A percentile compares a stretch with the other conserved stretches of the same genome.
These are phyloP conservation scores for Coemansia sp. DNA, from an alignment of 192 early-diverging fungal genomes.

Conservation along the genomic window DNA sequence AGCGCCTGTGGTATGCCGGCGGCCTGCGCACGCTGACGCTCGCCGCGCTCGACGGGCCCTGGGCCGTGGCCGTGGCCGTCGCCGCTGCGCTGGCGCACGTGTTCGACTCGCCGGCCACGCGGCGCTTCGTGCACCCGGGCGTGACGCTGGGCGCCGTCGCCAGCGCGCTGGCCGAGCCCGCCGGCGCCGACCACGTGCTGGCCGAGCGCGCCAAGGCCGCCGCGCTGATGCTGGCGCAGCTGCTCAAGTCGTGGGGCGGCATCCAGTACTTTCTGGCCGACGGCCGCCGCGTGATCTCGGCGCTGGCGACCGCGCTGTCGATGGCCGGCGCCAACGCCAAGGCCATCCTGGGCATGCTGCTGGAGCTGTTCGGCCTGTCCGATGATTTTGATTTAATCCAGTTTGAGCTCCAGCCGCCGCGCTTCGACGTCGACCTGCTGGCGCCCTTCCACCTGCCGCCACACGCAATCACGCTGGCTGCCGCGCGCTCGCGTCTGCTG, in stretches of 20 bases:
- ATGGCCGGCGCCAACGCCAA: slow-evolving; percentile 38
- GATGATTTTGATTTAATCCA: slow-evolving; percentile 46
- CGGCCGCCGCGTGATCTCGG: slow-evolving; percentile 23
- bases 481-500: slow-evolving; percentile 32
- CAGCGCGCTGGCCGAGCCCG: slow-evolving; percentile 43
- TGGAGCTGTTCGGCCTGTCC: slow-evolving; percentile 48
- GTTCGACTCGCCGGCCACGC: slow-evolving; percentile 36
- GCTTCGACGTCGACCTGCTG: slow-evolving; percentile 45
- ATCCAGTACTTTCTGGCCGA: slow-evolving; percentile 52
- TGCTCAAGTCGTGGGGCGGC: slow-evolving; percentile 53
- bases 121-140: slow-evolving; percentile 26
- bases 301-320: slow-evolving; percentile 33
- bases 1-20: slow-evolving; percentile 34
- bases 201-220: slow-evolving; percentile 47
- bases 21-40: slow-evolving; percentile 43
- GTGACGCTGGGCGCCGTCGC: slow-evolving; percentile 40
- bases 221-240: slow-evolving; percentile 44
- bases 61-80: slow-evolving; percentile 41
- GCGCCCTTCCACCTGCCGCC: slow-evolving; percentile 35
- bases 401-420: slow-evolving; percentile 49
- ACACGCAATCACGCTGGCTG: slow-evolving; percentile 27
- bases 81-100: slow-evolving; percentile 32
- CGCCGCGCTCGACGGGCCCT: slow-evolving; percentile 49
- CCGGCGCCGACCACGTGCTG: slow-evolving; percentile 30
- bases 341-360: slow-evolving; percentile 48